A percentile compares a stretch with the other conserved stretches of the same genome.
phyloP scores from a whole-genome alignment of 805 yeast genomes.

The Ogataea pini region DNA sequence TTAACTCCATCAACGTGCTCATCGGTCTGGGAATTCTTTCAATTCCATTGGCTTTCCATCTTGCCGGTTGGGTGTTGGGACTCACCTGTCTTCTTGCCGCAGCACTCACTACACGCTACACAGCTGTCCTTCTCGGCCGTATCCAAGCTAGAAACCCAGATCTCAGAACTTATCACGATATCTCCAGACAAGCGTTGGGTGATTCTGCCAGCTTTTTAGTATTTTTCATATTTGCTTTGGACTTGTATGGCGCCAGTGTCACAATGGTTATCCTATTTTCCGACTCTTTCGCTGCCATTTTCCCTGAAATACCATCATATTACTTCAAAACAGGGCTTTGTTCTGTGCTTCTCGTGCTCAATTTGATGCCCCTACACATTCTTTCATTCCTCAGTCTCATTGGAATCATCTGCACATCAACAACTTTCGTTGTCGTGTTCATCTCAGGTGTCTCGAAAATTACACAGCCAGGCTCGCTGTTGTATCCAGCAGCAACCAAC shows the following conservation, averaged over 20 bases:
- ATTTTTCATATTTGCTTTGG: slow-evolving; percentile 52
- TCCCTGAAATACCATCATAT: slow-evolving; percentile 41
- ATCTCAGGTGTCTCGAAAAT: slow-evolving; percentile 64
- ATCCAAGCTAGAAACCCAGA: slow-evolving; percentile 43
- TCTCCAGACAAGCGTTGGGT: slow-evolving; percentile 55
- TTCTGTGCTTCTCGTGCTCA: slow-evolving; percentile 42
- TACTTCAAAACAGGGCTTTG: slow-evolving; percentile 46
- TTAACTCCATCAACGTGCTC: slow-evolving; percentile 74
- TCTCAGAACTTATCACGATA: slow-evolving; percentile 58
- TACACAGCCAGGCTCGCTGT: slow-evolving; percentile 72
- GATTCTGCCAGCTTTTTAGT: slow-evolving; percentile 42
- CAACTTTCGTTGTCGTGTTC: slow-evolving; percentile 59
- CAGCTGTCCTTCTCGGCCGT: slow-evolving; percentile 56
- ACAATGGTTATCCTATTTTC: slow-evolving; percentile 60
- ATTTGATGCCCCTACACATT: slow-evolving; percentile 71
- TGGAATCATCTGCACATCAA: slow-evolving; percentile 71
- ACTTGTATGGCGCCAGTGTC: slow-evolving; percentile 60
- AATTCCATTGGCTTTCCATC: slow-evolving; percentile 65
- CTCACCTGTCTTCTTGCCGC: slow-evolving; percentile 41
- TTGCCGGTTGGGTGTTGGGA: slow-evolving; percentile 69
- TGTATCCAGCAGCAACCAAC: slow-evolving; percentile 63
- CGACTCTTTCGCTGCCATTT: slow-evolving; percentile 56
- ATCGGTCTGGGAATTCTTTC: slow-evolving; percentile 78
- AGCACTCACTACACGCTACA: slow-evolving; percentile 50
- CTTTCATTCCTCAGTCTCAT: slow-evolving; percentile 67